Evolutionary conservation across 441 rosid genomes (phyloP), one percentile per base, ranked within the genome.

Genomic region (Oxalis stricta): DNA sequence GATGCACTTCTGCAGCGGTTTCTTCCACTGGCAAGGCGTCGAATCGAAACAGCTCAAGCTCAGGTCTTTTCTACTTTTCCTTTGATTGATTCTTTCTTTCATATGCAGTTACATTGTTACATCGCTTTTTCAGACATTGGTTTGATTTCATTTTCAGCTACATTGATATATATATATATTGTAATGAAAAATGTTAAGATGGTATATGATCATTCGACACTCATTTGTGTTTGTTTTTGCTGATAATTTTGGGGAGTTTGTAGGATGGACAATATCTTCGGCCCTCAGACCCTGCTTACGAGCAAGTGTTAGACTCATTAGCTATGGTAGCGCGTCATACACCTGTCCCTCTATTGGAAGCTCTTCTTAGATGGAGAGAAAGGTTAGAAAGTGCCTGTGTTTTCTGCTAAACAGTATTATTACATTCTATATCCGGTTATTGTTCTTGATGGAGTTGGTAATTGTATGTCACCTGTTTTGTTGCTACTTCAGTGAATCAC

Each of bases 251-350:
- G 38, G 50, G 29, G 35, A n/a, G 50, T 55, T 50, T 69, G 33
- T 72, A 85, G 96, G 96, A 89, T 78, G 96, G 98, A 37, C 98
- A 85, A 55, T 89, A 85, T 53, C 96, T 89, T 64, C 79, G 99
- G 45, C 95, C 96, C 49, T 75, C 95, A 21, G 91, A 91, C 56
- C 99, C 96, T 50, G 95, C 96, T 20, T 91, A 91, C 58, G 96
- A 86, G 68, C 99, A 91, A 69, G 99, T 91, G 36, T 52, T 91
- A 33, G 99, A 86, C 75, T 91, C 96, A 5, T 68, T 91, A 70
- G 99, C 99, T 52, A 91, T 91, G 96, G 66, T 86, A 72, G 99
- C 99, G 0, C 79, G 76, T n/a, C 99, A 91, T 66, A 91, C 96
- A 28, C 99, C 99, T 28, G 86, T 84, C 33, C 96, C 96, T 38